Evolutionary conservation across 1,284 basidiomycete genomes (phyloP), one percentile per base, ranked within the genome.

Genomic region (Apiotrichum veenhuisii): DNA sequence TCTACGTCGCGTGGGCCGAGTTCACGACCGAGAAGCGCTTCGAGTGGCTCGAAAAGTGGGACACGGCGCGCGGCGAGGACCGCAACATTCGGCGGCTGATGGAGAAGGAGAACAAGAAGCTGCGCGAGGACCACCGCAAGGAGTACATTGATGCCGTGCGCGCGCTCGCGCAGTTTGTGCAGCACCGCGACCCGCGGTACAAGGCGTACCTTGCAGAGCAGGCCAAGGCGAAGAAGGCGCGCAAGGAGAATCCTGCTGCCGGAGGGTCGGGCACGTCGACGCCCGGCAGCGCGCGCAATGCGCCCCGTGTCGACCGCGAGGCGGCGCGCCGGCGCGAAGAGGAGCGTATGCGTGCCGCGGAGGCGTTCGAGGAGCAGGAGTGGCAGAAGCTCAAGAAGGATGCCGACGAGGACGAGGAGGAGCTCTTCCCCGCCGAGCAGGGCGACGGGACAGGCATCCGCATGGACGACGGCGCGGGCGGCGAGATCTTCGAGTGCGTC

Each of bases 31-130:
- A 83, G 51, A 98, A 98, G 74, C 87, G 88, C 53, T 98, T 99
- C 70, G 80, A 82, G 1, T 98, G 95, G 93, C 82, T 82, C 54
- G 91, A 94, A 61, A 82, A 85, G 66, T 96, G 91, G 85, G 88
- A 93, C 70, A 62, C 85, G 2, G 79, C 83, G 18, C 87, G 94
- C 58, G 94, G 92, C 2, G 90, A 91, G 12, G 93, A 96, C 75
- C 82, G 95, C 23, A 84, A 87, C 43, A 83, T 90, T 44, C 83
- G 93, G 67, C 83, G 91, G 61, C 69, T 92, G 38, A 94, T 98
- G 88, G 96, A 98, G 73, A 90, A 88, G 69, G 96, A 98, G 66
- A 98, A 98, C 76, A 92, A 91, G 76, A 92, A 92, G 66, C 84
- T 85, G 10, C 82, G 94, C 17, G 91, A 96, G 40, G 88, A 90